Base-by-base conservation (phyloP, 2,329 filamentous ascomycete species). In the Didymella glomerata region DNA sequence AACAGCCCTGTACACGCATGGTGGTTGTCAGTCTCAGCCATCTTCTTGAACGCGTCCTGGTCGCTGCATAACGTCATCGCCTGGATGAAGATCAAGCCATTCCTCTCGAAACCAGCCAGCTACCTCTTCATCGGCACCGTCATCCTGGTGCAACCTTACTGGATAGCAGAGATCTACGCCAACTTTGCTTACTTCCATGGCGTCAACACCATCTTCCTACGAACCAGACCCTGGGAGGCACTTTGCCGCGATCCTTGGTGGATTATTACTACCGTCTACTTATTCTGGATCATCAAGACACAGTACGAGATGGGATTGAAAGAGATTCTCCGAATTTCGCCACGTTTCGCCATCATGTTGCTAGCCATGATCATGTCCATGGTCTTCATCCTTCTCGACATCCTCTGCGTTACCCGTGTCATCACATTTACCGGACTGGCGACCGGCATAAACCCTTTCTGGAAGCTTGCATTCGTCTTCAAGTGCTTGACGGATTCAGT, bases 401-500 rank as follows among this genome's bases (percentile, higher is more conserved):
- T 88, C 13, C 78, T 85, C 16, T 84, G 85, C 10, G 87, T 89
- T 0, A 85, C 86, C 0, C 76, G 78, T 3, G 82, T 78, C 0
- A 78, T 87, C 24, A 68, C 68, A 18, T 65, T 72, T 4, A 47
- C 64, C 3, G 68, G 69, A 5, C 58, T 75, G 1, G 76, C 79
- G 0, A 83, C 83, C 8, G 85, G 85, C n/a, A 84, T 89, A 66
- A 87, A 89, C 67, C 86, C 86, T 0, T 89, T 88, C 71, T 89
- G 86, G 86, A 87, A 85, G 80, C 69, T 88, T 11, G 82, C 84
- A 0, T 85, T 88, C 45, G 83, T 88, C 22, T 88, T 88, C 80
- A 89, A 89, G 74, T 89, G 87, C 61, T 80, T 89, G 46, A 88
- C 86, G 20, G 87, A 90, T 68, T 86, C 84, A 0, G 85, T 90